Evolutionary conservation across 345 rosid genomes (phyloP).

Genomic region (Psidium guajava): DNA sequence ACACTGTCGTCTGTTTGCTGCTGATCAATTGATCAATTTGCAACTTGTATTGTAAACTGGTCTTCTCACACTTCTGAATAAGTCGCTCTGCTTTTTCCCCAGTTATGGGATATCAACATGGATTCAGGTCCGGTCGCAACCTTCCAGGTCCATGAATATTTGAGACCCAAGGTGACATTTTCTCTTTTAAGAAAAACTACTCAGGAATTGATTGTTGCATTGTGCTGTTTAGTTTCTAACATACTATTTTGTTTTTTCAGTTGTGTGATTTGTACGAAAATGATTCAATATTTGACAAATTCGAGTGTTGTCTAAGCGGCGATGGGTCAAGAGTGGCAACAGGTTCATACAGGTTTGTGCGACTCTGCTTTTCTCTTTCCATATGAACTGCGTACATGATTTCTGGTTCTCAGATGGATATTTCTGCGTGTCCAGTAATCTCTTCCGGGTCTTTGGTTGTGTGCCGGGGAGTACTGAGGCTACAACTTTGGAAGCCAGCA

Average conservation of each 20-base stretch:
- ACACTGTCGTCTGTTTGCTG: not conserved
- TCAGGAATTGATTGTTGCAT: not conserved
- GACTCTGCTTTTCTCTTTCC: not conserved
- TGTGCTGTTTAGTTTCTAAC: slow-evolving; percentile 3
- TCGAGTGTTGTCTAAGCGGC: slow-evolving; percentile 94
- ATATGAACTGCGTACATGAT: not conserved
- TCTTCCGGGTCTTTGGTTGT: slow-evolving; percentile 91
- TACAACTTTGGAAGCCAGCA: slow-evolving; percentile 94
- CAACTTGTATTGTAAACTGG: not conserved
- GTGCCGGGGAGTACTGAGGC: slow-evolving; percentile 64
- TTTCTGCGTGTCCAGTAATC: slow-evolving; percentile 43
- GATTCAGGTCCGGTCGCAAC: slow-evolving; percentile 90
- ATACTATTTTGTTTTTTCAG: slow-evolving; percentile 28
- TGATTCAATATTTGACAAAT: slow-evolving; percentile 96
- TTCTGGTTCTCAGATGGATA: slow-evolving; percentile 3
- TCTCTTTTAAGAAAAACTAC: not conserved
- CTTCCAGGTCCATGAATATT: slow-evolving; percentile 71
- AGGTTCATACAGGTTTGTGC: slow-evolving; percentile 88
- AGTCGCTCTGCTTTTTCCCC: slow-evolving; percentile 1
- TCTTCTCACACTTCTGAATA: not conserved
- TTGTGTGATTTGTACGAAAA: slow-evolving; percentile 96
- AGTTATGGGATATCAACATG: slow-evolving; percentile 85
- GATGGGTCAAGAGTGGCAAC: slow-evolving; percentile 89
- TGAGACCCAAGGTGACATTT: slow-evolving; percentile 63
- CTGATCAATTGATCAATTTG: not conserved